Evolutionary conservation across 805 yeast genomes (phyloP).

Genomic region (Maudiozyma saulgeensis): DNA sequence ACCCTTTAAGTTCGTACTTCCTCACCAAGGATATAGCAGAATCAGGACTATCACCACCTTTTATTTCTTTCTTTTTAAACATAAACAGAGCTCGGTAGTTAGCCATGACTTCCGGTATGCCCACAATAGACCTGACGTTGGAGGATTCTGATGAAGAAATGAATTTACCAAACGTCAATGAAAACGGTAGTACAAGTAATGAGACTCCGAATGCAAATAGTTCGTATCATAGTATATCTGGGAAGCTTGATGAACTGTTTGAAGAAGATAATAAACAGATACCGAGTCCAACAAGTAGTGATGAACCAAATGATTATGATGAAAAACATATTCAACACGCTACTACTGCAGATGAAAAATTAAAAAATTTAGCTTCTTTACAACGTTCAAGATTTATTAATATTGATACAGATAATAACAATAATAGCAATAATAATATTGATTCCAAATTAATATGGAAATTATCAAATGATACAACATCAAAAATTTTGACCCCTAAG

Average conservation of each 20-base stretch:
- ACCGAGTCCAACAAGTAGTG: background rate
- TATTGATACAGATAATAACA: background rate
- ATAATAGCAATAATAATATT: background rate
- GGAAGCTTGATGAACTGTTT: background rate
- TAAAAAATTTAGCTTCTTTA: background rate
- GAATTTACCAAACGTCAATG: background rate
- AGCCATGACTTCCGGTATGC: conserved; percentile 1
- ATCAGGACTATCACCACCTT: too few relatives aligned
- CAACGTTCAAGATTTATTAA: background rate
- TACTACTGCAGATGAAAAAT: background rate
- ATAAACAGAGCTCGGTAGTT: too few relatives aligned
- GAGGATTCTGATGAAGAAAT: conserved; percentile 8
- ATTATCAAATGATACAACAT: background rate
- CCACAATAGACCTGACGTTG: conserved; percentile 17
- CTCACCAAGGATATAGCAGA: too few relatives aligned
- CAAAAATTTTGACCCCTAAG: background rate
- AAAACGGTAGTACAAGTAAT: too few relatives aligned
- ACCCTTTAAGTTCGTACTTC: too few relatives aligned
- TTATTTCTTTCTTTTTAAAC: too few relatives aligned
- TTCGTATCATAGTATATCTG: too few relatives aligned
- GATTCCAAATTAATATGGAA: background rate
- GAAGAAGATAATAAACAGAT: background rate
- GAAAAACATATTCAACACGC: background rate
- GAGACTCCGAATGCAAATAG: too few relatives aligned
- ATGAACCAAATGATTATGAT: background rate